Conservation (phyloP, 139 green algal genomes). For the Tetradesmus lagerheimii region DNA sequence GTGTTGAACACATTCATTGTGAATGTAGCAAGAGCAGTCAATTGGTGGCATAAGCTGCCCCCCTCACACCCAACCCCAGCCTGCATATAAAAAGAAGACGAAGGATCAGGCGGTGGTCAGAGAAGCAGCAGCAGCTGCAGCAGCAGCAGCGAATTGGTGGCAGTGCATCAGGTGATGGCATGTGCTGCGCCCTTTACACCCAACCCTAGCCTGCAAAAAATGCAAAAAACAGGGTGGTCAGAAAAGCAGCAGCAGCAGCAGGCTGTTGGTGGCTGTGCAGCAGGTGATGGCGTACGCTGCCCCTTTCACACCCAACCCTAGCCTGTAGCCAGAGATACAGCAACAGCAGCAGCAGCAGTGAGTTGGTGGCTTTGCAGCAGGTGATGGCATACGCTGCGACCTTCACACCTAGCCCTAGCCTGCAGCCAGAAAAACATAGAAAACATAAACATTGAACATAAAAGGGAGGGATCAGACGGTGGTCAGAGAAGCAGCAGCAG, state of each 20-base stretch:
- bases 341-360: neutral
- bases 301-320: conserved; percentile 60
- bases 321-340: neutral
- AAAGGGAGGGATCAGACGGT: too few relatives aligned
- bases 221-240: neutral
- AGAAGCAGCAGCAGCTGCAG: neutral
- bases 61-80: too few relatives aligned
- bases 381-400: neutral
- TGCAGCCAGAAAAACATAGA: too few relatives aligned
- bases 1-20: too few relatives aligned
- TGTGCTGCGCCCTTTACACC: conserved; percentile 73
- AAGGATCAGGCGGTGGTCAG: too few relatives aligned
- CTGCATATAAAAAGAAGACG: too few relatives aligned
- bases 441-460: too few relatives aligned
- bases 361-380: neutral
- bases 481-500: neutral
- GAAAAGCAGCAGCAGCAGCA: neutral
- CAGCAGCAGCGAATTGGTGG: conserved; percentile 30
- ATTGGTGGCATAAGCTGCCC: too few relatives aligned
- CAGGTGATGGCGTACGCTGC: conserved; percentile 62
- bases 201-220: neutral
- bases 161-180: conserved; percentile 54
- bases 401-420: too few relatives aligned
- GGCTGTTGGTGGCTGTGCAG: neutral
- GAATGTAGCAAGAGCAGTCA: too few relatives aligned